These are phyloP conservation scores for Agrostemma githago DNA, from an alignment of 148 eudicot genomes.

Conservation along the genomic window DNA sequence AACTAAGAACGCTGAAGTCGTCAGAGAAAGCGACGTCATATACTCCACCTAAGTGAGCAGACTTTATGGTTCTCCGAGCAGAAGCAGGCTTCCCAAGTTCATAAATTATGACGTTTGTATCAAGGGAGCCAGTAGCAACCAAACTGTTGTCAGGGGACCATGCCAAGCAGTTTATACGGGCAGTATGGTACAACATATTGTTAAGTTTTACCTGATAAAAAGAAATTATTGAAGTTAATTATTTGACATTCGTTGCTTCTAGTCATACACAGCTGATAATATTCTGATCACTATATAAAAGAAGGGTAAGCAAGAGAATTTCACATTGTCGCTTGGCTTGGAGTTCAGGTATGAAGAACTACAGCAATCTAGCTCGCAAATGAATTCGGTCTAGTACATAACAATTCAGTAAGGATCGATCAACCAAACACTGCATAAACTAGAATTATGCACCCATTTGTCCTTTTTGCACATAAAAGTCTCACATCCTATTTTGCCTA, in stretches of 20 bases:
- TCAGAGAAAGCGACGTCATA: constrained; percentile 76
- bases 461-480: background rate
- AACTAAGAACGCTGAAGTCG: constrained; percentile 61
- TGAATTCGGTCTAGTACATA: background rate
- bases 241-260: background rate
- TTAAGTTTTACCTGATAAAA: constrained; percentile 75
- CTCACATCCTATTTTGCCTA: background rate
- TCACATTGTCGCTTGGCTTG: background rate
- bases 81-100: constrained; percentile 74
- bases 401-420: background rate
- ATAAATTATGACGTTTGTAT: constrained; percentile 73
- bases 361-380: background rate
- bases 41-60: constrained; percentile 88
- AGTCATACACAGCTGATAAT: background rate
- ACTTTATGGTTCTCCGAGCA: constrained; percentile 67
- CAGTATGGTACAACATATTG: constrained; percentile 83
- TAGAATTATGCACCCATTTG: background rate
- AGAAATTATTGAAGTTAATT: background rate
- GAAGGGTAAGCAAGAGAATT: background rate
- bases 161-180: constrained; percentile 81
- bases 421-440: background rate
- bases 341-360: background rate
- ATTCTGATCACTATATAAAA: background rate
- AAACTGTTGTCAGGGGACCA: constrained; percentile 80
- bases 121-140: constrained; percentile 93